Evolutionary conservation across 257 asterid species (phyloP), one percentile per base, ranked within the genome.

Genomic region (Henckelia pumila): DNA sequence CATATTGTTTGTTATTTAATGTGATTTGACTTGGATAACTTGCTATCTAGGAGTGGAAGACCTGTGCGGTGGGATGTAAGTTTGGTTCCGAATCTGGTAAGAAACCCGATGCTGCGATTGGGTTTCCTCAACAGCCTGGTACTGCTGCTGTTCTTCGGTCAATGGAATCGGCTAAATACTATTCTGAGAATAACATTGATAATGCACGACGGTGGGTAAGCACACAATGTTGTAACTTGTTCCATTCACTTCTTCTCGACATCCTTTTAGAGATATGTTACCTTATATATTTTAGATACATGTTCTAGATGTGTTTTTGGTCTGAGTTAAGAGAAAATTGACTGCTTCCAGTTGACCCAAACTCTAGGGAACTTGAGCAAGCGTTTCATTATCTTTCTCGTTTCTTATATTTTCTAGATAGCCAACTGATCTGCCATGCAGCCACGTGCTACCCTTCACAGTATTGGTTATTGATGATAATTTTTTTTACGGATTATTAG

Each of bases 161-260:
- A 23, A 94, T 94, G 99, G 99, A 94, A 81, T 82, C 99, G 3
- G 81, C 96, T 64, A 79, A 77, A 53, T 91, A 94, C 78, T 94
- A 88, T 71, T 8, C 86, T 5, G 93, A 91, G 82, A 88, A 85
- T 82, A 78, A 84, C 75, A 35, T 94, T 64, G 89, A 71, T 35
- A 61, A 40, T 67, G 97, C 99, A 73, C 83, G 96, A 94, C 89
- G 96, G 99, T 94, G 96, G 93, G 96, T 91, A 85, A 88, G 91
- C 91, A 87, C 90, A 55, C 55, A 63, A 63, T 78, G 71, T 77
- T 77, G 79, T 75, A 73, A 56, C 77, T 78, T 68, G 47, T 70
- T 53, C 57, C 72, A 50, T 37, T 26, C 47, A 67, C 49, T 73
- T 56, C 61, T 40, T 32, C 32, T 64, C 21, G 29, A 8, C 33